Conservation (phyloP, 495 filamentous ascomycete genomes). For the Penicillium soppii region DNA sequence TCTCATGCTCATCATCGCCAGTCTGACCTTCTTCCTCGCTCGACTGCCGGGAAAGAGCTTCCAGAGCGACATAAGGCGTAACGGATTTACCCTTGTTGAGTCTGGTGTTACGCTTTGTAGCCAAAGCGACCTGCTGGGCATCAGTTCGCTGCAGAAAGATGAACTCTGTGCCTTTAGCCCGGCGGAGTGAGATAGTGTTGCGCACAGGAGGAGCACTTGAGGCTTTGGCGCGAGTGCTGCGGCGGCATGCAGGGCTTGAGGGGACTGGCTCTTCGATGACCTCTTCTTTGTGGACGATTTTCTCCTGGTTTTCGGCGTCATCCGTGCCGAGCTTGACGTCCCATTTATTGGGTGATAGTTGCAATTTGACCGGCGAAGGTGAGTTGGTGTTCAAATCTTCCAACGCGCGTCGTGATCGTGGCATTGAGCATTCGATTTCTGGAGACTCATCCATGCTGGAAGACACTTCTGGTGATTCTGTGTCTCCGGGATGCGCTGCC, state of each 20-base stretch:
- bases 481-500: conserved; percentile 26
- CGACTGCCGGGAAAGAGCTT: conserved; percentile 35
- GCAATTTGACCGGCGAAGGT: conserved; percentile 47
- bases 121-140: conserved; percentile 55
- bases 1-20: conserved; percentile 7
- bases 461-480: conserved; percentile 13
- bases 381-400: conserved; percentile 55
- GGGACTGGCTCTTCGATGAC: conserved; percentile 21
- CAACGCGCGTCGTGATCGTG: conserved; percentile 48
- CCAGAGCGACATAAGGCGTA: conserved; percentile 45
- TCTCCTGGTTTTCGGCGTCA: conserved; percentile 13
- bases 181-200: conserved; percentile 54
- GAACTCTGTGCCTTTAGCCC: conserved; percentile 55
- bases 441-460: conserved; percentile 21
- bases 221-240: conserved; percentile 43
- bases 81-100: conserved; percentile 56
- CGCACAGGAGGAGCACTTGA: conserved; percentile 32
- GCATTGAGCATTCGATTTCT: conserved; percentile 31
- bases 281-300: conserved; percentile 18
- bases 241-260: conserved; percentile 35
- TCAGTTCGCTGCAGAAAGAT: conserved; percentile 57
- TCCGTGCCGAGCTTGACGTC: conserved; percentile 8
- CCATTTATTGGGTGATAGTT: conserved; percentile 30
- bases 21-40: conserved; percentile 1
- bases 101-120: conserved; percentile 56